A percentile compares a stretch with the other conserved stretches of the same genome.
Evolutionary conservation across 352 stramenopile genomes (phyloP).

Genomic region (Globisporangium paddicum): DNA sequence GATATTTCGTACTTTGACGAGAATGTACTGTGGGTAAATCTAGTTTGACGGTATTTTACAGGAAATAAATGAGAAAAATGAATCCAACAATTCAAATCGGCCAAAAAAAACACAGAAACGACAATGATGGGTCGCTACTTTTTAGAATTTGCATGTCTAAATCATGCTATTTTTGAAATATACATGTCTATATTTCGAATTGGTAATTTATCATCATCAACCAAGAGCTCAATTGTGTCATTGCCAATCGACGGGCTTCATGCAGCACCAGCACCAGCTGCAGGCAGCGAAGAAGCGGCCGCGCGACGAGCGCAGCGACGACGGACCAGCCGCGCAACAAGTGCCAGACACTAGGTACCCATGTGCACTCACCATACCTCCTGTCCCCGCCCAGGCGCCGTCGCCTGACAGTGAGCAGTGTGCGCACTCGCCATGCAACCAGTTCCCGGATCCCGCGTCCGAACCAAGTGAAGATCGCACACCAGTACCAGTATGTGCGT

Average conservation of each 20-base stretch:
- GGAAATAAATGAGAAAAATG: conserved; percentile 5
- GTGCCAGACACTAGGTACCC: no score
- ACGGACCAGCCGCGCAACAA: not conserved
- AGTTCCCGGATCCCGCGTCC: not conserved
- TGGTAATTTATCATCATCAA: not conserved
- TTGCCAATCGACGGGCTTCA: not conserved
- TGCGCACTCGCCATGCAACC: not conserved
- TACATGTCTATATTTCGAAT: not conserved
- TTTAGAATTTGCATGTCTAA: no score
- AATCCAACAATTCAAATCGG: not conserved
- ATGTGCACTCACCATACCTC: not conserved
- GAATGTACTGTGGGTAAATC: not conserved
- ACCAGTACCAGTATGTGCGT: not conserved
- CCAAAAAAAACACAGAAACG: no score
- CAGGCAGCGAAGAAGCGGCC: not conserved
- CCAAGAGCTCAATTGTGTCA: not conserved
- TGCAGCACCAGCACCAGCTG: not conserved
- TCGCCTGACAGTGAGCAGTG: not conserved
- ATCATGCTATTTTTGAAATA: no score
- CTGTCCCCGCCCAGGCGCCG: not conserved
- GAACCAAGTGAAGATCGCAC: not conserved
- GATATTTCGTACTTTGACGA: not conserved
- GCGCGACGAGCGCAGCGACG: not conserved
- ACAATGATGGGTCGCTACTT: no score
- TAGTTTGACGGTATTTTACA: not conserved